Conservation (phyloP, 164 flowering plant species). For the Annona cherimola region DNA sequence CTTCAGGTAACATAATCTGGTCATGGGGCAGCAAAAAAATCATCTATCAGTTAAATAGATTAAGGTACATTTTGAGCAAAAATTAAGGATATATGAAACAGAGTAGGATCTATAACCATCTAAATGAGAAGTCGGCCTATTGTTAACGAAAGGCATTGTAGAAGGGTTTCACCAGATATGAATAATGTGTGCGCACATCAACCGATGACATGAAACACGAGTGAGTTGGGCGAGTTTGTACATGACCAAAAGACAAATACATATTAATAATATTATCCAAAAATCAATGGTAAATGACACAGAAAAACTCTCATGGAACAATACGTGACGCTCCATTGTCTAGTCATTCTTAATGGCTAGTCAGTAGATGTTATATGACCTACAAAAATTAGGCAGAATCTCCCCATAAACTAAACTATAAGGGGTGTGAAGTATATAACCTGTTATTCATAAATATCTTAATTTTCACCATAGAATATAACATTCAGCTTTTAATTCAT, state of each 20-base stretch:
- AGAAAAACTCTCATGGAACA: neutral
- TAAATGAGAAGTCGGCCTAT: neutral
- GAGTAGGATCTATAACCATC: neutral
- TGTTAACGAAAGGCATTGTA: neutral
- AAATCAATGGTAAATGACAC: no score
- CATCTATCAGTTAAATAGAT: neutral
- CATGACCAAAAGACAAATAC: slow-evolving; percentile 6
- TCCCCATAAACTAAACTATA: no score
- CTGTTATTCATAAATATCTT: no score
- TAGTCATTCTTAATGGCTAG: no score
- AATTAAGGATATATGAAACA: neutral
- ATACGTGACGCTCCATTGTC: no score
- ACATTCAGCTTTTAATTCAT: no score
- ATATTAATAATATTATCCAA: no score
- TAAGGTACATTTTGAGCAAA: neutral
- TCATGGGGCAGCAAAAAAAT: neutral
- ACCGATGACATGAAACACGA: slow-evolving; percentile 98
- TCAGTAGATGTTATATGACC: no score
- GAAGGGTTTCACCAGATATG: slow-evolving; percentile 59
- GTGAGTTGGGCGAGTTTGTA: slow-evolving; percentile 96
- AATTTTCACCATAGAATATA: no score
- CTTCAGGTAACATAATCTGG: slow-evolving; percentile 93
- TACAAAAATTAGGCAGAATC: no score
- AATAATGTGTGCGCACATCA: slow-evolving; percentile 93
- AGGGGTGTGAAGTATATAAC: no score